A percentile compares a stretch with the other conserved stretches of the same genome.
These are phyloP conservation scores for Fusarium coicis DNA, from an alignment of 2,329 filamentous ascomycete genomes.

Conservation along the genomic window DNA sequence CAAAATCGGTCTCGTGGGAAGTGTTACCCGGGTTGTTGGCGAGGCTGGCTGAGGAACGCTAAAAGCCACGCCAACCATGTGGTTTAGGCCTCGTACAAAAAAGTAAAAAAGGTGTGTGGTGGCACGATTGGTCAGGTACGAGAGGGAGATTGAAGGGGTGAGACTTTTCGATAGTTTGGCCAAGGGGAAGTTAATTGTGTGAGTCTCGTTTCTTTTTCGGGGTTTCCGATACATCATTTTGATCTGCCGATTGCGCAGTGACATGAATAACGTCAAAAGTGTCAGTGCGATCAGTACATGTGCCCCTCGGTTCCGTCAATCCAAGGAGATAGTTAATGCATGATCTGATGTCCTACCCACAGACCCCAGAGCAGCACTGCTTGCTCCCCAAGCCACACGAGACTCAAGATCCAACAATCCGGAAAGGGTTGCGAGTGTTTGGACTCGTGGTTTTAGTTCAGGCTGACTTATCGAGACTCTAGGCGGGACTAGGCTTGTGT, in stretches of 20 bases:
- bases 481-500: background rate
- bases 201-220: background rate
- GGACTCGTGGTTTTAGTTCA: background rate
- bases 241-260: background rate
- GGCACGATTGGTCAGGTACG: background rate
- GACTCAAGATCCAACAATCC: background rate
- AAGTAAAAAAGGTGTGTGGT: background rate
- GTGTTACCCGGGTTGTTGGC: background rate
- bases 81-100: background rate
- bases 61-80: background rate
- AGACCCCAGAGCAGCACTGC: background rate
- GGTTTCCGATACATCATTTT: background rate
- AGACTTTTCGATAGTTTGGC: background rate
- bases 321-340: background rate
- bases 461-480: slow-evolving; percentile 3
- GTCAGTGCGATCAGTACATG: background rate
- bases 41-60: background rate
- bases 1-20: background rate
- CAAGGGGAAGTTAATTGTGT: background rate
- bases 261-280: too few species aligned
- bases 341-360: background rate
- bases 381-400: background rate
- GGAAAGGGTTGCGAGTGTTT: background rate
- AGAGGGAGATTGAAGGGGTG: background rate
- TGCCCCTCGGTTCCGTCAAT: background rate